Evolutionary conservation across 169 alveolate genomes (phyloP), one percentile per base, ranked within the genome.

Genomic region (Plasmodium adleri): DNA sequence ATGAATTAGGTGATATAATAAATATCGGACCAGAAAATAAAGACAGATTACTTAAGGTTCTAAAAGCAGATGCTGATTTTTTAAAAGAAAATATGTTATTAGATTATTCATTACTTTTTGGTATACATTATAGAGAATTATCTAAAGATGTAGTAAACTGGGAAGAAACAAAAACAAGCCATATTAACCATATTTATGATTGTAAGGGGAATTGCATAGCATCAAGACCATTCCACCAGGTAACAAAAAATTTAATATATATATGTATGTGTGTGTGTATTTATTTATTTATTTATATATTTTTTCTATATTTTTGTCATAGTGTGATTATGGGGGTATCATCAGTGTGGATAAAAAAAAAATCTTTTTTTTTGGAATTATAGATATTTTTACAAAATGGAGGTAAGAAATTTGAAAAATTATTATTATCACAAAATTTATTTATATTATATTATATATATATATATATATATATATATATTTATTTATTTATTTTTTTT

Each of bases 61-160:
- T 97, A 32, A 92, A 94, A 86, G 71, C 88, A 20, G 99, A 97
- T 90, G 94, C 95, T 13, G 56, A 88, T 26, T 96, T 97, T 88
- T 95, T 97, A 64, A 74, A 94, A 60, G 89, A 90, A 68, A 94
- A 95, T 32, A 93, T 94, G 39, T 89, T 97, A 15, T 93, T 95
- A 93, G 99, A 97, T 93, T 97, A 97, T 91, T 96, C 99, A 49
- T 94, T 97, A 50, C 95, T 97, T 15, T 92, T 97, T 60, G 99
- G 99, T 8, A 93, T 97, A 52, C 98, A 97, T 91, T 74, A 95
- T 70, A 52, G 83, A 43, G 88, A 88, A 13, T 28, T 73, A 26
- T 89, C 94, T 10, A 71, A 72, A 2, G 96, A 93, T 45, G 20
- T 90, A 22, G 94, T 92, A 0, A 70, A 90, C 67, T 92, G 95